Evolutionary conservation across 306 rosid species (phyloP).

Genomic region (Pterocarpus macrocarpus): DNA sequence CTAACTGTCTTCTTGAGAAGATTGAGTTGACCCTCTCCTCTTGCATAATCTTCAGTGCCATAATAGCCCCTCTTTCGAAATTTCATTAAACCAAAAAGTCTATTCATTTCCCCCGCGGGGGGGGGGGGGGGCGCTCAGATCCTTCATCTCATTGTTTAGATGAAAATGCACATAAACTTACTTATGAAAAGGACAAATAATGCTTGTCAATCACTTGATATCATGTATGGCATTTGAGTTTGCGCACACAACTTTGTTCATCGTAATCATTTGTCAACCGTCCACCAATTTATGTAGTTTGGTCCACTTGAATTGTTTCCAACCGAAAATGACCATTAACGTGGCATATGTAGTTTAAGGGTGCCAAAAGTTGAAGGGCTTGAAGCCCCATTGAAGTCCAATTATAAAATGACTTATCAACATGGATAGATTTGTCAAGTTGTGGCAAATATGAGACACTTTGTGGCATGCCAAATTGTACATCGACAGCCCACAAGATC

Average conservation of each 20-base stretch:
- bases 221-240: constrained; percentile 36
- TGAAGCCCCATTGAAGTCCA: neutral
- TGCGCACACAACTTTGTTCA: constrained; percentile 33
- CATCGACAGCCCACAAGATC: neutral
- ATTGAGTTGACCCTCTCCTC: constrained; percentile 53
- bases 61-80: neutral
- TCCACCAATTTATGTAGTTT: constrained; percentile 39
- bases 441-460: constrained; percentile 2
- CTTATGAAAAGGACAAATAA: constrained; percentile 44
- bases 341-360: constrained; percentile 13
- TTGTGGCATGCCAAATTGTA: neutral
- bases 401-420: constrained; percentile 30
- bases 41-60: constrained; percentile 14
- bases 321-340: constrained; percentile 9
- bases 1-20: constrained; percentile 52
- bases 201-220: constrained; percentile 49
- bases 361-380: neutral
- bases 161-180: neutral
- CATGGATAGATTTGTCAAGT: neutral
- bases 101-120: constrained; percentile 30
- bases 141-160: neutral
- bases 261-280: constrained; percentile 46
- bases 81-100: constrained; percentile 37
- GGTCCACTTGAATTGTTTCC: constrained; percentile 35
- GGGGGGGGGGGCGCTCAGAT: constrained; percentile 38